Percentiles rank a stretch among this genome's conserved stretches.
phyloP scores from a whole-genome alignment of 2,329 filamentous ascomycete genomes.

The Sporothrix globosa region DNA sequence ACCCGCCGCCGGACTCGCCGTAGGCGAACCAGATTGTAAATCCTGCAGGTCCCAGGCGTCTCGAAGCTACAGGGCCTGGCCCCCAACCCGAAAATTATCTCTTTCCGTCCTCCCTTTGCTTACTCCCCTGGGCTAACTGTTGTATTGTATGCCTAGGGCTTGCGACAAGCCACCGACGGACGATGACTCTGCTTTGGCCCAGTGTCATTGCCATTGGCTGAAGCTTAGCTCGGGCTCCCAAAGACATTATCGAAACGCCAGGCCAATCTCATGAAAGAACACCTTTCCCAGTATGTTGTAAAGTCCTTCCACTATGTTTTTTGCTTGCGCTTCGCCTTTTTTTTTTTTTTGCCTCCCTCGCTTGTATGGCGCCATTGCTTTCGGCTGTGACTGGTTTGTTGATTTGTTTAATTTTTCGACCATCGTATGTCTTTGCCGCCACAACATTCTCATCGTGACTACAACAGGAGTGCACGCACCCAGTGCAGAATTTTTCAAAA shows the following conservation, averaged over 20 bases:
- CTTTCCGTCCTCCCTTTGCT: background rate
- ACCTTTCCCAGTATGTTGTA: background rate
- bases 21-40: background rate
- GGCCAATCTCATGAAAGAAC: constrained; percentile 7
- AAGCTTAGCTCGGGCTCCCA: background rate
- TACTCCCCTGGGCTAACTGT: constrained; percentile 6
- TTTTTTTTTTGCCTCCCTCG: too few relatives aligned
- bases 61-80: background rate
- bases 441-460: background rate
- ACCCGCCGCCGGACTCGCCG: constrained; percentile 4
- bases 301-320: background rate
- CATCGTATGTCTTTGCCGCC: background rate
- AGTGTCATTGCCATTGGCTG: too few relatives aligned
- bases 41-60: background rate
- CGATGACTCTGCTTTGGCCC: too few relatives aligned
- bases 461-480: constrained; percentile 19
- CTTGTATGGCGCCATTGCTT: background rate
- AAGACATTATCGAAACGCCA: constrained; percentile 6
- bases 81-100: constrained; percentile 5
- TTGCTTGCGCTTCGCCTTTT: background rate
- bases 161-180: constrained; percentile 4
- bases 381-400: background rate
- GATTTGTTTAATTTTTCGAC: background rate
- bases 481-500: background rate
- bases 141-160: background rate